Base-by-base conservation (phyloP, 257 asterid genomes). In the Jacaranda copaia region DNA sequence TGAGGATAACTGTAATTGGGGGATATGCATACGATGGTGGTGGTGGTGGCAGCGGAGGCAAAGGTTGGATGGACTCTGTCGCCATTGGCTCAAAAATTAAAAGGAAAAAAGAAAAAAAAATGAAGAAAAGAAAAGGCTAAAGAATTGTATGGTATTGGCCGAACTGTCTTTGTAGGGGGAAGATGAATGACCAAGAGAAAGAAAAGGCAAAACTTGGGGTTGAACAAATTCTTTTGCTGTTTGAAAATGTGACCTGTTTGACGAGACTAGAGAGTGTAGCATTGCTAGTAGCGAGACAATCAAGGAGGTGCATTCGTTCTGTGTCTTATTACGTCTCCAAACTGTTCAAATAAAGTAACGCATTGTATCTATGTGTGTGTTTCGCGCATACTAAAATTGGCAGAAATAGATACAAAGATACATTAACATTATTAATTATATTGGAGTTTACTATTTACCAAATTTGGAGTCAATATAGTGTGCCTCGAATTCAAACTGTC, bases 1-100 rank as follows among this genome's bases (percentile, higher is more conserved):
- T 89, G 70, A 96, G 88, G 80, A 88, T 69, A 61, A 93, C 79
- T 63, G 92, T 87, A 48, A 96, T 59, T 3, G 96, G 90, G 0
- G 97, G 97, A 16, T 91, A 82, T 1, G 82, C 20, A 80, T 85
- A 89, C 0, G 80, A 15, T 8, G 81, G 49, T 14, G 74, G 66
- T 14, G 65, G 49, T 16, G 78, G 66, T 2, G 75, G 42, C 2
- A 83, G 68, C 58, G 85, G 85, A 38, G 81, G 72, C 63, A 81
- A 35, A 10, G 86, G 80, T 12, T 83, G 85, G 74, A 72, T 74
- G 69, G 80, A 45, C 79, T 68, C 77, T 49, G 81, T 40, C 68
- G 96, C 81, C 97, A 90, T 91, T 78, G 85, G 83, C 84, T 53
- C 73, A 57, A 57, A 51, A 67, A 38, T 7, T 6, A 7, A 13